Evolutionary conservation across 257 asterid species (phyloP), one percentile per base, ranked within the genome.

Genomic region (Knoxia roxburghii): DNA sequence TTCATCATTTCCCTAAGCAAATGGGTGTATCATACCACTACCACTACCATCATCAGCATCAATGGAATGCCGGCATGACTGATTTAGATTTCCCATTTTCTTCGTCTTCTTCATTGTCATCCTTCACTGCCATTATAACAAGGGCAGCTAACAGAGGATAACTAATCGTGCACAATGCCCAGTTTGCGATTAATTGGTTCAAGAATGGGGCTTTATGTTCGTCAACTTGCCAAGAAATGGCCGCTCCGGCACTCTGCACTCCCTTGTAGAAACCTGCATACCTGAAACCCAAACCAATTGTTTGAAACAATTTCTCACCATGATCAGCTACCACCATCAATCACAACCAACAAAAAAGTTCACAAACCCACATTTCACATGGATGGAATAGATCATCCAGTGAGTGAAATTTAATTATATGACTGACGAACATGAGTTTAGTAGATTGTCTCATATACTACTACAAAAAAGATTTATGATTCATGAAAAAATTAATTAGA

Each of bases 231-330:
- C 85, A 80, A 27, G 85, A 77, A n/a, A 77, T 58, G 7, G 80
- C 82, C 20, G 78, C 85, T 29, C 85, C 85, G 6, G 82, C 82
- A 57, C 85, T 80, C 71, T 77, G 85, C 61, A 77, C 78, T 62
- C 85, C 85, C 70, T 77, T 80, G 75, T 72, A 80, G 61, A 80
- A 77, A 12, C 85, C 85, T 41, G 68, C 68, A 46, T 77, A 80
- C 73, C 85, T 80, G 74, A 26, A 71, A 13, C 51, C 51, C 41
- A 37, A 4, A 37, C 9, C 9, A 37, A 37, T n/a, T n/a, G n/a
- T n/a, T n/a, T n/a, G n/a, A n/a, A n/a, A n/a, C n/a, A n/a, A n/a
- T n/a, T n/a, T n/a, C n/a, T n/a, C n/a, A n/a, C n/a, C n/a, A n/a
- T n/a, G n/a, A n/a, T n/a, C n/a, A n/a, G n/a, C n/a, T n/a, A n/a